Base-by-base conservation (phyloP, 1,139 yeast species). In the Saccharomycopsis hybrid region DNA sequence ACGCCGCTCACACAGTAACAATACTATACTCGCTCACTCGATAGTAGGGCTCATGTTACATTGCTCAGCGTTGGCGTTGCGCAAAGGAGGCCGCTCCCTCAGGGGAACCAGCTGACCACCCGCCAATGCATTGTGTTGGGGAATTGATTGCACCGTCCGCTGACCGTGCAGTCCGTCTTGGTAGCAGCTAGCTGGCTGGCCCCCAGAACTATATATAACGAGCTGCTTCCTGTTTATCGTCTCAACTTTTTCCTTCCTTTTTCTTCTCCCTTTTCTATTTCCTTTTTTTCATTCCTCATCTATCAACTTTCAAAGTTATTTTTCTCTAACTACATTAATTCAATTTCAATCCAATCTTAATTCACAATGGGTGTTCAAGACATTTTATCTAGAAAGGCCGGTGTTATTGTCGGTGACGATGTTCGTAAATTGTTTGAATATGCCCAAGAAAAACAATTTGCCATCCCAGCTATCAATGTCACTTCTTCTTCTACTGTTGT, bases 391-490 rank as follows among this genome's bases (percentile, higher is more conserved):
- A 82, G 89, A 76, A 89, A 92, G 76, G 67, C 92, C 69, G 99
- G 99, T 79, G 99, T 92, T 73, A 88, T 92, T 72, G 94, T 86
- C 75, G 99, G 99, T 67, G 97, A 90, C 65, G 98, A 92, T 67
- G 98, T 94, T 65, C 84, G 85, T 67, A 80, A 81, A 62, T 81
- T 92, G 68, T 92, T 90, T 74, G 84, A 85, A 72, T 88, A 90
- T 73, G 96, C 97, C 57, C 96, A 87, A 74, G 81, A 80, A 65
- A 78, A 92, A 71, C 86, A 88, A 59, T 92, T 89, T 64, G 99
- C 99, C 60, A 90, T 92, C 65, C 98, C 99, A 65, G 97, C 98
- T 60, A 89, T 92, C 69, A 92, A 92, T 73, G 96, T 92, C 56
- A 92, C 99, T 59, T 87, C 97, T 38, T 90, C 97, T 40, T 92